phyloP scores from a whole-genome alignment of 768 basidiomycete genomes.

The Filobasidium wieringae region DNA sequence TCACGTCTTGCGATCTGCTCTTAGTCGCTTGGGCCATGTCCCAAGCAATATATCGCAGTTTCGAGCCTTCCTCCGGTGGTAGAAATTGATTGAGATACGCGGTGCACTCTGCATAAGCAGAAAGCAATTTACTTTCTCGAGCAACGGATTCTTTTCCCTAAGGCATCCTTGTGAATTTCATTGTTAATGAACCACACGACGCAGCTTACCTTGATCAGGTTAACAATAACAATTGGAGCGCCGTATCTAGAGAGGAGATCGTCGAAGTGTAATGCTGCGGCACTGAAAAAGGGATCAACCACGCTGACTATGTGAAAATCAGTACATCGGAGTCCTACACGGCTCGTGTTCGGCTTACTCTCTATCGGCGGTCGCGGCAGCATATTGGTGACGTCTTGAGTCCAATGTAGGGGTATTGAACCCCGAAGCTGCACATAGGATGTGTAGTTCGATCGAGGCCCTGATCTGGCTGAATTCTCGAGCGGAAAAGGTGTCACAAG shows the following conservation, averaged over 20 bases:
- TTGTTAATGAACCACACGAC: background rate
- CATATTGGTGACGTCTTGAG: slow-evolving; percentile 81
- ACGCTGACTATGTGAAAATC: slow-evolving; percentile 58
- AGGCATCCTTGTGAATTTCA: background rate
- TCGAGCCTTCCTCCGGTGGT: slow-evolving; percentile 54
- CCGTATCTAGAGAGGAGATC: slow-evolving; percentile 82
- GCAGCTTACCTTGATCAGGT: slow-evolving; percentile 72
- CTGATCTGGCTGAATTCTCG: slow-evolving; percentile 3
- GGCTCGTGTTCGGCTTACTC: slow-evolving; percentile 47
- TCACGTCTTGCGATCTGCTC: slow-evolving; percentile 90
- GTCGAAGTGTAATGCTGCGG: slow-evolving; percentile 86
- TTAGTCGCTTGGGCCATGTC: slow-evolving; percentile 55
- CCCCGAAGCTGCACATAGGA: slow-evolving; percentile 95
- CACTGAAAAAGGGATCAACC: slow-evolving; percentile 86
- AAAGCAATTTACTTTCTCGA: slow-evolving; percentile 76
- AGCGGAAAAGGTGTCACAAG: slow-evolving; percentile 28
- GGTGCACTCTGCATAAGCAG: slow-evolving; percentile 85
- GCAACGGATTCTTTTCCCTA: slow-evolving; percentile 44
- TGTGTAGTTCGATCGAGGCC: slow-evolving; percentile 63
- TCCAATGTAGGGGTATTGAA: slow-evolving; percentile 93
- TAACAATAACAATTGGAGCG: slow-evolving; percentile 75
- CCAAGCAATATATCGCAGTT: slow-evolving; percentile 87
- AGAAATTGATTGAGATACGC: slow-evolving; percentile 89
- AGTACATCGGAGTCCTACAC: slow-evolving; percentile 1
- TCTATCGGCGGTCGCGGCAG: slow-evolving; percentile 90